Percentiles rank a stretch among this genome's conserved stretches.
Conservation (phyloP, 2,329 filamentous ascomycete species). For the Aspergillus ibericus region DNA sequence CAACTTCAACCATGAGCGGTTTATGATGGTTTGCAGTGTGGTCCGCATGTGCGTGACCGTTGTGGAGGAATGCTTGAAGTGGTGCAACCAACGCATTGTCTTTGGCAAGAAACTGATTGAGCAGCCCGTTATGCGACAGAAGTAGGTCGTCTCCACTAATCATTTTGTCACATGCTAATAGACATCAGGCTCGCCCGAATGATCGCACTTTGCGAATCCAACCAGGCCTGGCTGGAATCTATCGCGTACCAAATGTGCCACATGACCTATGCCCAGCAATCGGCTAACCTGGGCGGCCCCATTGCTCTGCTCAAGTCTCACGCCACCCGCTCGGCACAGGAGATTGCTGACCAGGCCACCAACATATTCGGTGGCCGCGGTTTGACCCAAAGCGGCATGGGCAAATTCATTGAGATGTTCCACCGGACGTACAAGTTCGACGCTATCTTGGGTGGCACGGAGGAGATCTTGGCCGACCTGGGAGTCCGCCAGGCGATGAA, state of each 20-base stretch:
- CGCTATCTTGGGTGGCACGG: constrained; percentile 74
- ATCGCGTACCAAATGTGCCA: constrained; percentile 87
- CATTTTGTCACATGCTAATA: neutral
- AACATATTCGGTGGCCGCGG: constrained; percentile 85
- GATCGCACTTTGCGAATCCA: constrained; percentile 78
- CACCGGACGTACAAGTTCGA: constrained; percentile 82
- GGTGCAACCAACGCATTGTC: constrained; percentile 82
- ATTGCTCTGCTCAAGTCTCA: constrained; percentile 82
- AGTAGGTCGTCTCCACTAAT: constrained; percentile 50
- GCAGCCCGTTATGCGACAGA: constrained; percentile 77
- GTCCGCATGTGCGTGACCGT: constrained; percentile 67
- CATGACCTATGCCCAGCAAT: constrained; percentile 76
- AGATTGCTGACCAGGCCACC: constrained; percentile 78
- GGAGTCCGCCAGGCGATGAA: constrained; percentile 82
- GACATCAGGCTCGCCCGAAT: constrained; percentile 70
- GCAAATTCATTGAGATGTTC: constrained; percentile 78
- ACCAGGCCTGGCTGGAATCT: constrained; percentile 80
- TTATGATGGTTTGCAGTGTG: constrained; percentile 69
- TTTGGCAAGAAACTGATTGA: constrained; percentile 80
- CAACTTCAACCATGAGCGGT: constrained; percentile 88
- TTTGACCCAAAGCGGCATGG: constrained; percentile 80
- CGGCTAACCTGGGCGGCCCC: constrained; percentile 72
- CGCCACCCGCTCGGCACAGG: constrained; percentile 73
- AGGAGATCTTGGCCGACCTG: constrained; percentile 78
- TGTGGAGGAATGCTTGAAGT: constrained; percentile 83